Conservation (phyloP, 2,329 filamentous ascomycete species). For the Aspergillus quadrilineatus region DNA sequence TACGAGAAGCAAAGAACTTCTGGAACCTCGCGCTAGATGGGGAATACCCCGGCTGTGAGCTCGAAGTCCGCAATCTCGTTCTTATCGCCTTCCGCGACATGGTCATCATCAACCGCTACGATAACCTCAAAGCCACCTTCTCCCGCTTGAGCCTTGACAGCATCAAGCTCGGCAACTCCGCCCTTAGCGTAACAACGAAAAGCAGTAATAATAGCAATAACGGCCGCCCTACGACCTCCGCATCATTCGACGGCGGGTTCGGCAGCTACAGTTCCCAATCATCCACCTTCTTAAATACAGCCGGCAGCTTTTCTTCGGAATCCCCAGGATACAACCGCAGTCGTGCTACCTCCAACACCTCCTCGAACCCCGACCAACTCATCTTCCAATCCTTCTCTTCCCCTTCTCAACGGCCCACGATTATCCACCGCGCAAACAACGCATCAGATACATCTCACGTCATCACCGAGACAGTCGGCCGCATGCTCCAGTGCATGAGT, state of each 20-base stretch:
- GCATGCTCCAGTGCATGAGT: slow-evolving; percentile 95
- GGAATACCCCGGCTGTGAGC: slow-evolving; percentile 52
- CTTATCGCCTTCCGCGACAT: slow-evolving; percentile 84
- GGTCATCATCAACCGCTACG: slow-evolving; percentile 84
- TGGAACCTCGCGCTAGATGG: slow-evolving; percentile 71
- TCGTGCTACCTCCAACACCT: slow-evolving; percentile 84
- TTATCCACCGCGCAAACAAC: slow-evolving; percentile 34
- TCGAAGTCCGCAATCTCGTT: slow-evolving; percentile 87
- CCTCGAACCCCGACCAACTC: slow-evolving; percentile 48
- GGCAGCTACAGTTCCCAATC: slow-evolving; percentile 77
- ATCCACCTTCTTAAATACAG: slow-evolving; percentile 74
- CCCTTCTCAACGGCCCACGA: slow-evolving; percentile 35
- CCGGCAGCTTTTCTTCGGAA: slow-evolving; percentile 54
- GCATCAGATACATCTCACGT: slow-evolving; percentile 54
- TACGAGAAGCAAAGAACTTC: slow-evolving; percentile 80
- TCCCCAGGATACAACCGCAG: slow-evolving; percentile 60
- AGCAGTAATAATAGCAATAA: slow-evolving; percentile 47
- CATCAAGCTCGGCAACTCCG: slow-evolving; percentile 54
- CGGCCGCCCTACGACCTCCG: slow-evolving; percentile 68
- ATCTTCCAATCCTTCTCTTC: slow-evolving; percentile 45
- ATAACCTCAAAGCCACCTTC: slow-evolving; percentile 84
- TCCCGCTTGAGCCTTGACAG: slow-evolving; percentile 85
- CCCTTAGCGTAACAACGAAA: slow-evolving; percentile 41
- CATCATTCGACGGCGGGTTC: slow-evolving; percentile 70
- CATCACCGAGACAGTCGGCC: slow-evolving; percentile 92